A percentile compares a stretch with the other conserved stretches of the same genome.
phyloP scores from a whole-genome alignment of 148 eudicot genomes.

The Polygonum maritimum region DNA sequence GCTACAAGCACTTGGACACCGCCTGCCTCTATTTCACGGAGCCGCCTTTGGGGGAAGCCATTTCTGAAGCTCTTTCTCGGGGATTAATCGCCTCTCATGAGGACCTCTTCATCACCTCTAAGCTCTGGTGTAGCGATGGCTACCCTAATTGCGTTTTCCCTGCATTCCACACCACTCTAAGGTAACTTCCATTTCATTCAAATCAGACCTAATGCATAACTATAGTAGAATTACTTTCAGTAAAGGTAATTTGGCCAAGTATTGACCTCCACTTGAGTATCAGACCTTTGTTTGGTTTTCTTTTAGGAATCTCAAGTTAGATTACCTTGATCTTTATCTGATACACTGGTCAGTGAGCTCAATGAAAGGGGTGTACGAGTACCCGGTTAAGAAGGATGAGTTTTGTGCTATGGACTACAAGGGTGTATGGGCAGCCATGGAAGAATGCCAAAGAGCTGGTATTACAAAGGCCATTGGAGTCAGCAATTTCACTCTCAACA shows the following conservation, averaged over 20 bases:
- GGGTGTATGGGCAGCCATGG: not conserved
- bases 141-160: constrained; percentile 14
- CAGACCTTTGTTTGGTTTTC: too few species aligned
- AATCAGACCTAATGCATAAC: too few species aligned
- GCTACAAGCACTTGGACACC: constrained; percentile 20
- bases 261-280: too few species aligned
- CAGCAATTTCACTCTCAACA: not conserved
- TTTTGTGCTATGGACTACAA: constrained; percentile 1
- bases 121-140: constrained; percentile 22
- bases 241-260: too few species aligned
- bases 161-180: constrained; percentile 3
- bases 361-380: constrained; percentile 19
- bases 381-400: constrained; percentile 26
- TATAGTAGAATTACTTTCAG: too few species aligned
- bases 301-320: constrained; percentile 22
- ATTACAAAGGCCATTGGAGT: not conserved
- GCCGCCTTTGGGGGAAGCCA: constrained; percentile 23
- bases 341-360: constrained; percentile 36
- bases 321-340: constrained; percentile 30
- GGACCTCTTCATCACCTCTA: constrained; percentile 23
- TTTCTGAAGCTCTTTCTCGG: constrained; percentile 13
- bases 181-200: not conserved
- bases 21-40: constrained; percentile 16
- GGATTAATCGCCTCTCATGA: constrained; percentile 14
- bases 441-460: not conserved